Percentiles rank a stretch among this genome's conserved stretches.
phyloP scores from a whole-genome alignment of 2,329 filamentous ascomycete genomes.

The Cordyceps fumosorosea region DNA sequence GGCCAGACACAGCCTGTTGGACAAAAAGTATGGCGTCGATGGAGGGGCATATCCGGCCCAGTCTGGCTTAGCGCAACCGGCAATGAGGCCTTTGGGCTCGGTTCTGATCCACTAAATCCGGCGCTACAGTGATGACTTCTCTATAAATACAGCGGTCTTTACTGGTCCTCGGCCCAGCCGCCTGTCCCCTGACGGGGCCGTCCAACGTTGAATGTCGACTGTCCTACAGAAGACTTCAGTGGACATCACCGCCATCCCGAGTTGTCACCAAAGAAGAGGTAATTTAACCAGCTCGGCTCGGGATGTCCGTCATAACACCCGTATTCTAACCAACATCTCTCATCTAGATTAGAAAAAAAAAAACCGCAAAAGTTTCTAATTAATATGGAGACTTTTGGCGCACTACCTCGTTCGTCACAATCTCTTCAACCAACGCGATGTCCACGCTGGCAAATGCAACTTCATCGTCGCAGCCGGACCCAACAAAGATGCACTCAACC shows the following conservation, averaged over 20 bases:
- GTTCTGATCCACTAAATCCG: background rate
- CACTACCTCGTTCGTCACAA: background rate
- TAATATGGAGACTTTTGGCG: background rate
- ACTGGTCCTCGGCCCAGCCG: background rate
- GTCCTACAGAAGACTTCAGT: too few relatives aligned
- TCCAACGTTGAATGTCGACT: background rate
- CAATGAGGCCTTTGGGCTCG: background rate
- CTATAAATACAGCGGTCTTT: background rate
- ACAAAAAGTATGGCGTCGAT: background rate
- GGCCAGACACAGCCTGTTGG: background rate
- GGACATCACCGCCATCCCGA: too few relatives aligned
- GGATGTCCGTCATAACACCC: background rate
- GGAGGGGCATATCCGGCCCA: conserved; percentile 7
- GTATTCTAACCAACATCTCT: background rate
- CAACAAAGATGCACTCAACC: background rate
- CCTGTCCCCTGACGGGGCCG: background rate
- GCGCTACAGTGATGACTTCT: background rate
- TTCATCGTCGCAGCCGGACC: background rate
- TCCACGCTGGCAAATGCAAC: background rate
- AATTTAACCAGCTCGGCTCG: too few relatives aligned
- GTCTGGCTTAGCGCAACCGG: background rate
- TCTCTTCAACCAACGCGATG: background rate
- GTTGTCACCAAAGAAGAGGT: too few relatives aligned
- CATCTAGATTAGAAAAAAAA: background rate
- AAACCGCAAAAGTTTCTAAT: background rate